Evolutionary conservation across 2,329 filamentous ascomycete genomes (phyloP).

Genomic region (Coleophoma crateriformis): DNA sequence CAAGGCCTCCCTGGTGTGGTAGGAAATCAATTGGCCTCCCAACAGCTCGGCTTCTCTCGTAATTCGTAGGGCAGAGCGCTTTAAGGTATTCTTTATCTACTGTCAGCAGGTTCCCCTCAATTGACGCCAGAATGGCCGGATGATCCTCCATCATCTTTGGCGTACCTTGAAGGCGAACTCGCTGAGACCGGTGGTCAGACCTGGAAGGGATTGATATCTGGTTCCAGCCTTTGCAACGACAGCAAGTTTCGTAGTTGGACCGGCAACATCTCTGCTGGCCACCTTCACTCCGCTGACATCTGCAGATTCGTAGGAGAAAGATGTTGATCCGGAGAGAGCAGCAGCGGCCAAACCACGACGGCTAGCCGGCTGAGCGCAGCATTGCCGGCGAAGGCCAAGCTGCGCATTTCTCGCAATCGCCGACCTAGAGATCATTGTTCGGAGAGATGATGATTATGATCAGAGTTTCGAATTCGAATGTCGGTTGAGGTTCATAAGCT

Average conservation of each 20-base stretch:
- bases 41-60: slow-evolving; percentile 92
- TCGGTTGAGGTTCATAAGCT: slow-evolving; percentile 41
- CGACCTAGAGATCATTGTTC: slow-evolving; percentile 63
- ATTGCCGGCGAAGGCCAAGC: slow-evolving; percentile 53
- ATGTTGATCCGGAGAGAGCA: slow-evolving; percentile 56
- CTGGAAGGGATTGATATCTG: slow-evolving; percentile 84
- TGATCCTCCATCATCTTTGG: slow-evolving; percentile 27
- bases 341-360: slow-evolving; percentile 58
- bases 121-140: no score
- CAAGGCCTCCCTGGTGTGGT: slow-evolving; percentile 89
- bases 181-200: slow-evolving; percentile 83
- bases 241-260: slow-evolving; percentile 85
- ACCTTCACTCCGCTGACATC: slow-evolving; percentile 88
- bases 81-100: slow-evolving; percentile 65
- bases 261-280: slow-evolving; percentile 82
- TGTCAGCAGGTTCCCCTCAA: not conserved
- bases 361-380: slow-evolving; percentile 48
- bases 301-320: slow-evolving; percentile 82
- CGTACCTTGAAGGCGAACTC: slow-evolving; percentile 91
- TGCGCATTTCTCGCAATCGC: slow-evolving; percentile 58
- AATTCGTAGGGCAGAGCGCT: slow-evolving; percentile 87
- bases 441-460: slow-evolving; percentile 33
- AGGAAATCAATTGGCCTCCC: slow-evolving; percentile 80
- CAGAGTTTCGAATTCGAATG: slow-evolving; percentile 23
- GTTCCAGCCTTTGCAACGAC: slow-evolving; percentile 93